These are phyloP conservation scores for Dissophora globulifera DNA, from an alignment of 192 early-diverging fungal species.

Conservation along the genomic window DNA sequence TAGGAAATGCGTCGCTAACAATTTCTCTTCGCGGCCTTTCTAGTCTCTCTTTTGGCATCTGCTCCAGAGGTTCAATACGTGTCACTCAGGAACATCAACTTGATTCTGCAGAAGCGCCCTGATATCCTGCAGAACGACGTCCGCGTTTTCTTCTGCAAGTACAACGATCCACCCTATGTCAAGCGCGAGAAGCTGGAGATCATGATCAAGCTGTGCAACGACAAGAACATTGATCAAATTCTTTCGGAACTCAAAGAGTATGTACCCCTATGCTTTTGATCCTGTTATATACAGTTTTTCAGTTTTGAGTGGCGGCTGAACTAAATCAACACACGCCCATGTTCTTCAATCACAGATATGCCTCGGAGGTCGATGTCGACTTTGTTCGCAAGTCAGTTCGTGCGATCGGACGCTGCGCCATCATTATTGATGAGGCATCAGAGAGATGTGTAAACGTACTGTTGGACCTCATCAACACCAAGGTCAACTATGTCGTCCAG, in stretches of 20 bases:
- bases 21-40: neutral
- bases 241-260: constrained; percentile 95
- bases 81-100: constrained; percentile 94
- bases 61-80: constrained; percentile 98
- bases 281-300: no score
- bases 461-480: constrained; percentile 91
- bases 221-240: constrained; percentile 90
- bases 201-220: constrained; percentile 88
- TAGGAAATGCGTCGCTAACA: no score
- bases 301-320: no score
- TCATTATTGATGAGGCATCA: constrained; percentile 89
- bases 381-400: constrained; percentile 90
- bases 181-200: constrained; percentile 97
- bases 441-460: constrained; percentile 89
- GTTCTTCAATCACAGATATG: constrained; percentile 68
- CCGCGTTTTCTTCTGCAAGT: constrained; percentile 97
- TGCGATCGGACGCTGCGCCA: constrained; percentile 93
- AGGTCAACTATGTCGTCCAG: constrained; percentile 91
- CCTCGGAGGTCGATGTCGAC: constrained; percentile 96
- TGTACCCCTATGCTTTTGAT: neutral
- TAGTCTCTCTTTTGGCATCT: constrained; percentile 85
- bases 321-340: no score
- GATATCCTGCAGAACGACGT: constrained; percentile 92
- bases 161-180: constrained; percentile 98
- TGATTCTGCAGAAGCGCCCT: constrained; percentile 91